Percentiles rank a stretch among this genome's conserved stretches.
These are phyloP conservation scores for Scleroderma citrinum DNA, from an alignment of 768 basidiomycete genomes.

Conservation along the genomic window DNA sequence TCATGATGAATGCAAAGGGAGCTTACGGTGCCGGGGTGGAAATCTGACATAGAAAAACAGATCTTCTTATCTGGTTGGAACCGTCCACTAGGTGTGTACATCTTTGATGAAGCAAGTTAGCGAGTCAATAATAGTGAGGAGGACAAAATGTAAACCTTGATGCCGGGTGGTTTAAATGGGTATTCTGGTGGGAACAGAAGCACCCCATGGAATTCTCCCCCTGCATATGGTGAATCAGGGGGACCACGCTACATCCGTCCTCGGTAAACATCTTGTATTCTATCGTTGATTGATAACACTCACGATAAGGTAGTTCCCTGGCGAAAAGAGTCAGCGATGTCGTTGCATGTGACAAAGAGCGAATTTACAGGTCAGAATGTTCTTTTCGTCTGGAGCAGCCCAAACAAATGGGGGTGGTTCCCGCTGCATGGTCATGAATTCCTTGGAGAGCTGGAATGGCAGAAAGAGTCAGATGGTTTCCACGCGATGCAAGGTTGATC, in stretches of 20 bases:
- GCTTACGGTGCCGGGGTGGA: slow-evolving; percentile 83
- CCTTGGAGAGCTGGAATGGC: background rate
- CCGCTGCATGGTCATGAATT: slow-evolving; percentile 59
- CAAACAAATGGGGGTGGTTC: slow-evolving; percentile 94
- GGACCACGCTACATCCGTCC: slow-evolving; percentile 68
- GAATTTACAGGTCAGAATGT: slow-evolving; percentile 85
- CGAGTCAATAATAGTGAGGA: slow-evolving; percentile 2
- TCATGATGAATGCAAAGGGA: background rate
- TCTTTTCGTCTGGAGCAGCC: slow-evolving; percentile 96
- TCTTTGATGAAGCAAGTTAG: slow-evolving; percentile 41
- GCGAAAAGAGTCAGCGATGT: slow-evolving; percentile 5
- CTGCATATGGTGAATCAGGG: slow-evolving; percentile 83
- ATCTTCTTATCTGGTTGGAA: slow-evolving; percentile 94
- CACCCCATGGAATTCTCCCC: slow-evolving; percentile 92
- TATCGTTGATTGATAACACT: slow-evolving; percentile 18
- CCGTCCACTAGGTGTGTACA: slow-evolving; percentile 87
- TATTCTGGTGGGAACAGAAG: slow-evolving; percentile 93
- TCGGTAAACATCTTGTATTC: slow-evolving; percentile 4
- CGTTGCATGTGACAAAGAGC: slow-evolving; percentile 3
- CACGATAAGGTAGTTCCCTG: slow-evolving; percentile 96
- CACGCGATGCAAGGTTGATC: no score
- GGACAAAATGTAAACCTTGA: slow-evolving; percentile 59
- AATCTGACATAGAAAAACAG: slow-evolving; percentile 97
- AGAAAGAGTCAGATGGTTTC: background rate
- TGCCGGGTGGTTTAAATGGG: slow-evolving; percentile 94